Percentiles rank a stretch among this genome's conserved stretches.
phyloP scores from a whole-genome alignment of 1,284 basidiomycete genomes.

The Melampsora americana region DNA sequence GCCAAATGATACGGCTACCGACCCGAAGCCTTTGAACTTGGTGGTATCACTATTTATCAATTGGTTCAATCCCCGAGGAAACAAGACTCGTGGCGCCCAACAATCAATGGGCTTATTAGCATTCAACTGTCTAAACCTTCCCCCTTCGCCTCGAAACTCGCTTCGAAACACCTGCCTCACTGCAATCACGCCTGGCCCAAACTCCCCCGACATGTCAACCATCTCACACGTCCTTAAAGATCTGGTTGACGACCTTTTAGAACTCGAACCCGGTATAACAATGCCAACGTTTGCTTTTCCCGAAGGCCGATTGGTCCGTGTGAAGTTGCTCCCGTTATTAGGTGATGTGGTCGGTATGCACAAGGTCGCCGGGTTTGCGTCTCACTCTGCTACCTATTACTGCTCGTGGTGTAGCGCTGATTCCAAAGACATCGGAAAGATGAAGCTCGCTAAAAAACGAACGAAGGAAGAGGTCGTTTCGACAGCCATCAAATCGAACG shows the following conservation, averaged over 20 bases:
- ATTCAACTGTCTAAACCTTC: slow-evolving; percentile 23
- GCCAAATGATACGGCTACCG: too few relatives aligned
- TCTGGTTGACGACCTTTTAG: slow-evolving; percentile 15
- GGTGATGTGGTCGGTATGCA: slow-evolving; percentile 21
- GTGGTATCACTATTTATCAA: slow-evolving; percentile 15
- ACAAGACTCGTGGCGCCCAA: not conserved
- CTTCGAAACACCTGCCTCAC: not conserved
- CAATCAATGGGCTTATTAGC: slow-evolving; percentile 18
- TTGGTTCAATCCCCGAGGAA: slow-evolving; percentile 30
- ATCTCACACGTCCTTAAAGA: slow-evolving; percentile 13
- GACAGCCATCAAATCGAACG: not conserved
- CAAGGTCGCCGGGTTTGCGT: slow-evolving; percentile 17
- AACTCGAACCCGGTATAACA: not conserved
- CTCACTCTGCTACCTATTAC: slow-evolving; percentile 16
- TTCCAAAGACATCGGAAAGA: not conserved
- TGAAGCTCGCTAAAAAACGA: not conserved
- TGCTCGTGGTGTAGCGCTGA: slow-evolving; percentile 26
- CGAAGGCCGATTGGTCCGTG: slow-evolving; percentile 2
- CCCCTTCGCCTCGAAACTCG: slow-evolving; percentile 5
- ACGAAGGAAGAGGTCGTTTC: not conserved
- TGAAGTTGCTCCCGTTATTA: slow-evolving; percentile 4
- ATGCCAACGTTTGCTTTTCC: slow-evolving; percentile 12
- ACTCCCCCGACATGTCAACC: slow-evolving; percentile 9
- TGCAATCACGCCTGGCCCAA: slow-evolving; percentile 1
- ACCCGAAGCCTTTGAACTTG: not conserved